phyloP scores from a whole-genome alignment of 2,329 filamentous ascomycete genomes.

The Purpureocillium lavendulum region DNA sequence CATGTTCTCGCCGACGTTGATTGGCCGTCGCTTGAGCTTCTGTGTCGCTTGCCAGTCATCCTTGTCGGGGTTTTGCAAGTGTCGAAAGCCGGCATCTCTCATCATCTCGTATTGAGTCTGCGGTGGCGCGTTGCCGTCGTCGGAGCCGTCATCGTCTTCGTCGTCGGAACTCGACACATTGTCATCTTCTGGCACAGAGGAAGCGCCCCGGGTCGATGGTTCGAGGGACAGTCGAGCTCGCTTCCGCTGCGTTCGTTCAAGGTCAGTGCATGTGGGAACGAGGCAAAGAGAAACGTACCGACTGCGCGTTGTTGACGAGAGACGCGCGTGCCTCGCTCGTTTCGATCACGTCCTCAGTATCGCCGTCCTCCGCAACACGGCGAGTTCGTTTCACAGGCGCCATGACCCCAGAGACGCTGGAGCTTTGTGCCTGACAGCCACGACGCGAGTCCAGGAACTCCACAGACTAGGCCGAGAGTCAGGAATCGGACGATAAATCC shows the following conservation, averaged over 20 bases:
- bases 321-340: slow-evolving; percentile 32
- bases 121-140: slow-evolving; percentile 24
- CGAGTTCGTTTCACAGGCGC: slow-evolving; percentile 33
- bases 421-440: not conserved
- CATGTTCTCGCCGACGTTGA: slow-evolving; percentile 55
- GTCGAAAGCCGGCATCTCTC: slow-evolving; percentile 50
- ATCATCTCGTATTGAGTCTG: slow-evolving; percentile 54
- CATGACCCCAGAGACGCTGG: slow-evolving; percentile 11
- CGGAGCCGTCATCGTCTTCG: slow-evolving; percentile 18
- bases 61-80: slow-evolving; percentile 45
- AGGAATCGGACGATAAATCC: no score
- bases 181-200: slow-evolving; percentile 8
- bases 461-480: no score
- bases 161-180: slow-evolving; percentile 20
- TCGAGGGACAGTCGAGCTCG: slow-evolving; percentile 22
- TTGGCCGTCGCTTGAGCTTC: slow-evolving; percentile 43
- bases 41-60: slow-evolving; percentile 60
- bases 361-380: slow-evolving; percentile 13
- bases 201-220: slow-evolving; percentile 8
- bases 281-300: slow-evolving; percentile 1
- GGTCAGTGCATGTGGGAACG: no score
- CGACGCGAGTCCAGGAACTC: no score
- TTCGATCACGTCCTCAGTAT: slow-evolving; percentile 22
- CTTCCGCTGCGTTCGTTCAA: slow-evolving; percentile 17
- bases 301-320: slow-evolving; percentile 21